These are phyloP conservation scores for Ampelomyces quisqualis DNA, from an alignment of 2,329 filamentous ascomycete genomes.

Conservation along the genomic window DNA sequence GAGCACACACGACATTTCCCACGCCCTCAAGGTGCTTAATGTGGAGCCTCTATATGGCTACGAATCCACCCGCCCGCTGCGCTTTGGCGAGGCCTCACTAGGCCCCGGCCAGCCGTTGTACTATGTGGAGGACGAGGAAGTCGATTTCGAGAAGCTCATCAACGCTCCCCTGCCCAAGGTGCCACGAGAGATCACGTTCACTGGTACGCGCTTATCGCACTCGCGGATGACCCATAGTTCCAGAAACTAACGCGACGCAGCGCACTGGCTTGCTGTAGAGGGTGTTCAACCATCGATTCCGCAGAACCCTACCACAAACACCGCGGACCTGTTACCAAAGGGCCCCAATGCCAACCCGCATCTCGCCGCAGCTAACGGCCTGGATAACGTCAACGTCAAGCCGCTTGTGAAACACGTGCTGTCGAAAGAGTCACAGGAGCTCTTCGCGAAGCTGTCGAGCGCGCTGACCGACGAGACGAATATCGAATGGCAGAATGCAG, in stretches of 20 bases:
- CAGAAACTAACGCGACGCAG: conserved; percentile 49
- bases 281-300: conserved; percentile 95
- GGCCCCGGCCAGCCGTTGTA: conserved; percentile 93
- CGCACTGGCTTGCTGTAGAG: conserved; percentile 96
- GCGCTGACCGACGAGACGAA: conserved; percentile 86
- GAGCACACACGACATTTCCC: conserved; percentile 83
- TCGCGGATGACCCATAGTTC: not conserved
- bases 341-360: conserved; percentile 84
- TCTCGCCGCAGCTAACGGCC: conserved; percentile 77
- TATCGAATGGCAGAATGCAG: conserved; percentile 82
- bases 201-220: conserved; percentile 57
- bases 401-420: conserved; percentile 94
- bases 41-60: conserved; percentile 97
- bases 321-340: conserved; percentile 87
- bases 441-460: conserved; percentile 92
- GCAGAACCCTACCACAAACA: conserved; percentile 87
- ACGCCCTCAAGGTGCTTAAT: conserved; percentile 81
- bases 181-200: conserved; percentile 87
- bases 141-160: conserved; percentile 98
- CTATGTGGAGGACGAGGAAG: conserved; percentile 97
- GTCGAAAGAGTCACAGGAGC: conserved; percentile 92
- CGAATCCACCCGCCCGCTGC: conserved; percentile 82
- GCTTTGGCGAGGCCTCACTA: conserved; percentile 90
- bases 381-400: conserved; percentile 80
- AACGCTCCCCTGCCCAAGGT: conserved; percentile 95